A percentile compares a stretch with the other conserved stretches of the same genome.
These are phyloP conservation scores for Cocos nucifera DNA, from an alignment of 176 grass and related monocot species.

Conservation along the genomic window DNA sequence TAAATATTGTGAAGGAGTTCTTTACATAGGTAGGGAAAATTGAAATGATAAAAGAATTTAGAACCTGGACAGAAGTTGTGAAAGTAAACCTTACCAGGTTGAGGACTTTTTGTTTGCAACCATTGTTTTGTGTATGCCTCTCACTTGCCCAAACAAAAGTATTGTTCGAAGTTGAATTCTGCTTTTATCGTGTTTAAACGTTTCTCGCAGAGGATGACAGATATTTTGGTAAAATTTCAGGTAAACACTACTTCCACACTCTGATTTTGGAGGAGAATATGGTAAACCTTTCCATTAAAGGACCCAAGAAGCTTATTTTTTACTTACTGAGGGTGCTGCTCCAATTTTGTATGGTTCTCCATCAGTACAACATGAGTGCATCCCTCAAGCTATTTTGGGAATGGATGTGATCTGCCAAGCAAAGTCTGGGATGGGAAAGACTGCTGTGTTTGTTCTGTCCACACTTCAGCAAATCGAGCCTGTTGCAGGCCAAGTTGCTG, in stretches of 20 bases:
- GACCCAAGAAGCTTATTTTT: conserved; percentile 66
- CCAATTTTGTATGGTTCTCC: conserved; percentile 92
- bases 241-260: conserved; percentile 63
- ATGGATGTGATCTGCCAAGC: conserved; percentile 99
- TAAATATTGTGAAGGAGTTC: too few relatives aligned
- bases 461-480: conserved; percentile 97
- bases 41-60: too few relatives aligned
- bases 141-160: too few relatives aligned
- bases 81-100: too few relatives aligned
- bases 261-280: conserved; percentile 57
- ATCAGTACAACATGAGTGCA: conserved; percentile 99
- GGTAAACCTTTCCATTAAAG: conserved; percentile 89
- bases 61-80: too few relatives aligned
- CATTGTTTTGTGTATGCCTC: too few relatives aligned
- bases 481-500: conserved; percentile 74
- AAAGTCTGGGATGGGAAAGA: conserved; percentile 98
- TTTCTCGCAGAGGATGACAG: too few relatives aligned
- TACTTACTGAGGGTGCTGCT: conserved; percentile 80
- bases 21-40: too few relatives aligned
- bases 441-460: conserved; percentile 96
- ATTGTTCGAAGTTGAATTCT: too few relatives aligned
- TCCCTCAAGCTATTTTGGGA: conserved; percentile 98
- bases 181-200: too few relatives aligned
- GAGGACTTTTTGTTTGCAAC: too few relatives aligned
- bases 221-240: conserved; percentile 33